Conservation (phyloP, 73 alveolate genomes). For the Paramecium pentaurelia region DNA sequence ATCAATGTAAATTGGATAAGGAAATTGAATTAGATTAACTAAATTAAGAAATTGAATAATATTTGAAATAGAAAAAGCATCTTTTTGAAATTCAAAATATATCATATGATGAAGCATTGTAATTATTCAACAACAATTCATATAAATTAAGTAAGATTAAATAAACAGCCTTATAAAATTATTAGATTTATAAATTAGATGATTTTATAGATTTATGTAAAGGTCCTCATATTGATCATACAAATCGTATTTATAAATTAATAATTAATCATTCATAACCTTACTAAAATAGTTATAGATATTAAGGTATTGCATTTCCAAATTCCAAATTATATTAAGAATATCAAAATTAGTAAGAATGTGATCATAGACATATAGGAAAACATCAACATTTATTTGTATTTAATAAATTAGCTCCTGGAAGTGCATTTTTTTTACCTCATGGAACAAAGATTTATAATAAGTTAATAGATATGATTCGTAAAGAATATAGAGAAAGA, state of each 20-base stretch:
- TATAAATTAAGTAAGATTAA: conserved; percentile 93
- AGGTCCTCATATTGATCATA: conserved; percentile 99
- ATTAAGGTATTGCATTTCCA: conserved; percentile 99
- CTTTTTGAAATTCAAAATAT: conserved; percentile 89
- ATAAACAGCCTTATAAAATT: conserved; percentile 91
- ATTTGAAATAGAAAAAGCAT: conserved; percentile 69
- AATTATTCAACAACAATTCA: conserved; percentile 94
- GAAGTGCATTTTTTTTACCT: conserved; percentile 95
- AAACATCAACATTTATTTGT: conserved; percentile 90
- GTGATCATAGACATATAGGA: conserved; percentile 99
- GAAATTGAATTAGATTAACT: neutral
- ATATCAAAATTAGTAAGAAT: conserved; percentile 88
- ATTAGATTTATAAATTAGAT: conserved; percentile 95
- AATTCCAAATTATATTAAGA: conserved; percentile 93
- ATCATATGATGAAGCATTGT: conserved; percentile 91
- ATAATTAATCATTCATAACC: conserved; percentile 92
- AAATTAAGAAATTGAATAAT: neutral
- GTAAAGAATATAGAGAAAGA: conserved; percentile 93
- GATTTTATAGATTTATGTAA: conserved; percentile 97
- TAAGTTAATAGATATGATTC: conserved; percentile 90
- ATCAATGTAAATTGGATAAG: neutral
- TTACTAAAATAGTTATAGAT: conserved; percentile 94
- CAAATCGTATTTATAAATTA: conserved; percentile 95
- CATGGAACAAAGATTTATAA: conserved; percentile 94
- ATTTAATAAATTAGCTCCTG: conserved; percentile 96